These are phyloP conservation scores for Trichoderma asperellum DNA, from an alignment of 2,329 filamentous ascomycete species.

Conservation along the genomic window DNA sequence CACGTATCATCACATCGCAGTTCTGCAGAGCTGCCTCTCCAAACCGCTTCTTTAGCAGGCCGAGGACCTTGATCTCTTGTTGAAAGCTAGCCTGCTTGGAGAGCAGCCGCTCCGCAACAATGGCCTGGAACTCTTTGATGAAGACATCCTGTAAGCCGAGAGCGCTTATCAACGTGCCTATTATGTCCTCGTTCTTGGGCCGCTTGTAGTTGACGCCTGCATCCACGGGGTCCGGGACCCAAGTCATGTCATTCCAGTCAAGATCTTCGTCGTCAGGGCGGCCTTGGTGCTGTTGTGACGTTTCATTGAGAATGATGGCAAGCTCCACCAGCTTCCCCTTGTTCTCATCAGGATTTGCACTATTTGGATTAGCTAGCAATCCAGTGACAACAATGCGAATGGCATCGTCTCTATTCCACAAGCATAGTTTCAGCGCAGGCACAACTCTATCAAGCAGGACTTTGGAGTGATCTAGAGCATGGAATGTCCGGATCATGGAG, in stretches of 20 bases:
- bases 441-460: conserved; percentile 77
- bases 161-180: conserved; percentile 84
- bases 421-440: conserved; percentile 72
- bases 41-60: conserved; percentile 85
- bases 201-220: conserved; percentile 91
- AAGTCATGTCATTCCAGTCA: conserved; percentile 90
- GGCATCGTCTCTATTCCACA: conserved; percentile 77
- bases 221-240: conserved; percentile 91
- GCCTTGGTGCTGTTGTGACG: conserved; percentile 56
- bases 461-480: conserved; percentile 74
- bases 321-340: conserved; percentile 66
- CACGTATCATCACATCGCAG: conserved; percentile 96
- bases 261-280: conserved; percentile 69
- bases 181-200: conserved; percentile 85
- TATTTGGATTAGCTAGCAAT: conserved; percentile 65
- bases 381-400: conserved; percentile 77
- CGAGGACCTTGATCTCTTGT: conserved; percentile 80
- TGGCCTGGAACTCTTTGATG: conserved; percentile 88
- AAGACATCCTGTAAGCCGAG: conserved; percentile 90
- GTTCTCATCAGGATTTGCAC: conserved; percentile 51
- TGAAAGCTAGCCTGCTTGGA: conserved; percentile 70
- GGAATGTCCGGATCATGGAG: conserved; percentile 76
- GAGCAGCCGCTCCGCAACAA: conserved; percentile 81
- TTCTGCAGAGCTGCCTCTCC: conserved; percentile 85
- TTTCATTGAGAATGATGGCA: conserved; percentile 66